These are phyloP conservation scores for Kitagawia praeruptora DNA, from an alignment of 129 eudicot genomes.

Conservation along the genomic window DNA sequence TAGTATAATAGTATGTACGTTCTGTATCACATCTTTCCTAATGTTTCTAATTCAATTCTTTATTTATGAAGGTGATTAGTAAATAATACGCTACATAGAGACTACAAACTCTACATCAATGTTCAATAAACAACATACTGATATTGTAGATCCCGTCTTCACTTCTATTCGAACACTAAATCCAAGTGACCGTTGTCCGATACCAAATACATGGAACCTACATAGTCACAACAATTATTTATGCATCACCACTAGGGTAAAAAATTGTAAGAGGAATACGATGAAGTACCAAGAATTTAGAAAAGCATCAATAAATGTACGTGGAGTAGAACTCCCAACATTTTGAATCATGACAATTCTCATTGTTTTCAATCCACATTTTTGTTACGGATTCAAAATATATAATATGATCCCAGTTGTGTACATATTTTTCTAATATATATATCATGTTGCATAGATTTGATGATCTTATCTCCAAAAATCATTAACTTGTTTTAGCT, in stretches of 20 bases:
- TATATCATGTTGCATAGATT: background rate
- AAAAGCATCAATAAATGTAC: background rate
- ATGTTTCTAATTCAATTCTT: background rate
- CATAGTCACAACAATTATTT: conserved; percentile 9
- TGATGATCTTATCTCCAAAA: background rate
- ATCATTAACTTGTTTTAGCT: background rate
- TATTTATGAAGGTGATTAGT: background rate
- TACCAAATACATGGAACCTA: conserved; percentile 93
- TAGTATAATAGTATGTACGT: background rate
- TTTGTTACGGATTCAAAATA: background rate
- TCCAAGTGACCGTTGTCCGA: conserved; percentile 72
- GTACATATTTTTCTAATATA: too few species aligned
- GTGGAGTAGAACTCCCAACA: background rate
- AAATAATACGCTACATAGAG: background rate
- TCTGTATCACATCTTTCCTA: background rate
- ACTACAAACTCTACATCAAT: background rate
- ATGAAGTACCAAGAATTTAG: background rate
- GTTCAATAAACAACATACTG: conserved; percentile 36
- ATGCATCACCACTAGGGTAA: conserved; percentile 11
- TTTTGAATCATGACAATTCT: background rate
- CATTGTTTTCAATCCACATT: background rate
- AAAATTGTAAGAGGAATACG: background rate
- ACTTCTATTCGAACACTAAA: conserved; percentile 60
- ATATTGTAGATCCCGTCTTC: conserved; percentile 42
- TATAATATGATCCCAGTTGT: background rate